Percentiles rank a stretch among this genome's conserved stretches.
Evolutionary conservation across 495 filamentous ascomycete species (phyloP).

Genomic region (Trichoderma virens): DNA sequence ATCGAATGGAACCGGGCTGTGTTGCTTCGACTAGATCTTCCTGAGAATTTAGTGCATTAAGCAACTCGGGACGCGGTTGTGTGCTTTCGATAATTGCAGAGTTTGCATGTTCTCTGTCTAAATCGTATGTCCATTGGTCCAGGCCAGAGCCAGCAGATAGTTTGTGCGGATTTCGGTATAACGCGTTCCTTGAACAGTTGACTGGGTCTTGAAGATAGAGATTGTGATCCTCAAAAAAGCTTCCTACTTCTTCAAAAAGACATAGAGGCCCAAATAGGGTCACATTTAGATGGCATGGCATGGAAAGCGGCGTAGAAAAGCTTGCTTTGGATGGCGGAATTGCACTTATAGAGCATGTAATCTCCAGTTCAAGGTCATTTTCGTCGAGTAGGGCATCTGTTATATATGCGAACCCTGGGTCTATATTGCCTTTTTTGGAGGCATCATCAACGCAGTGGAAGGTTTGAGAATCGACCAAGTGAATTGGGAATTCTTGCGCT

Average conservation of each 20-base stretch:
- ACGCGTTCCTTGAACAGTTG: slow-evolving; percentile 23
- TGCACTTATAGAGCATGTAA: neutral
- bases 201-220: slow-evolving; percentile 36
- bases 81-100: neutral
- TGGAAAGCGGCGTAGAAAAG: neutral
- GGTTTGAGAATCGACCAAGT: neutral
- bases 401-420: slow-evolving; percentile 2
- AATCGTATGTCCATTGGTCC: neutral
- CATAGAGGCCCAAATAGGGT: slow-evolving; percentile 24
- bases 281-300: slow-evolving; percentile 15
- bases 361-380: slow-evolving; percentile 10
- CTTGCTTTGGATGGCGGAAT: neutral
- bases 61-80: slow-evolving; percentile 1
- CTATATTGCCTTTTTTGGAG: neutral
- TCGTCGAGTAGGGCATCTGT: slow-evolving; percentile 16
- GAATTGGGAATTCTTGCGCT: neutral
- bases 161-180: slow-evolving; percentile 39
- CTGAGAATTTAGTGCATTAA: slow-evolving; percentile 13
- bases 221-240: slow-evolving; percentile 24
- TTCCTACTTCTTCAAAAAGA: slow-evolving; percentile 25
- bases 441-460: neutral
- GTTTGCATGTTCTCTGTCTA: neutral
- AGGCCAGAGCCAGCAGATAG: slow-evolving; percentile 23
- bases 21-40: slow-evolving; percentile 19
- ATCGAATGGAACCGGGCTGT: slow-evolving; percentile 24